Evolutionary conservation across 768 basidiomycete genomes (phyloP).

Genomic region (Mycena filopes): DNA sequence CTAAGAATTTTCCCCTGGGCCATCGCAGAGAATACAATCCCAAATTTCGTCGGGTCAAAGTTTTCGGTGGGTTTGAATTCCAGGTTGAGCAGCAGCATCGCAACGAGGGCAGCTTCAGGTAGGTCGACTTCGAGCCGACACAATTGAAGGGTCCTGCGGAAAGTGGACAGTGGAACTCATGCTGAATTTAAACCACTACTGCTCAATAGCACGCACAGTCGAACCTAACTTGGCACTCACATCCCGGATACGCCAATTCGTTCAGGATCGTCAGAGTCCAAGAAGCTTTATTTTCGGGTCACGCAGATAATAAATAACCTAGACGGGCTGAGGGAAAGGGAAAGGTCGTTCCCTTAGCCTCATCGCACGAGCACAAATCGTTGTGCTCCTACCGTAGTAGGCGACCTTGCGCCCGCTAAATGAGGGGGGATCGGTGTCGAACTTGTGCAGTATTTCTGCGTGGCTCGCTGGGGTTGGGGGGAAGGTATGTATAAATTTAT

Average conservation of each 20-base stretch:
- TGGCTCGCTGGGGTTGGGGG: too few species aligned
- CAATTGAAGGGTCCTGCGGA: conserved; percentile 13
- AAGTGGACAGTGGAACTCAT: background rate
- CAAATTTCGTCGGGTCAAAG: conserved; percentile 3
- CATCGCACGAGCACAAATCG: too few species aligned
- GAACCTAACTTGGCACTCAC: background rate
- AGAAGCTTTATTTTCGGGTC: background rate
- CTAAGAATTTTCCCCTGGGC: too few species aligned
- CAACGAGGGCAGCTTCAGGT: background rate
- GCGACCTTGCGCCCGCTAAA: too few species aligned
- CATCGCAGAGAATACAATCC: too few species aligned
- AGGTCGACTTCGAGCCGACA: conserved; percentile 3
- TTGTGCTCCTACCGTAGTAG: too few species aligned
- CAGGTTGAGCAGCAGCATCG: conserved; percentile 1
- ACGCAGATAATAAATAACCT: background rate
- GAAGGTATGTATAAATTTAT: too few species aligned
- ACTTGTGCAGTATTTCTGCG: too few species aligned
- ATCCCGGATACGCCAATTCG: background rate
- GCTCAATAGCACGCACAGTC: background rate
- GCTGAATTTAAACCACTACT: background rate
- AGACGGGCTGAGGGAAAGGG: too few species aligned
- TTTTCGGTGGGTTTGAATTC: background rate
- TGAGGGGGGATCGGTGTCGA: too few species aligned
- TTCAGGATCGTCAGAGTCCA: background rate
- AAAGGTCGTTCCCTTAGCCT: too few species aligned